Evolutionary conservation across 257 asterid species (phyloP).

Genomic region (Avicennia marina): DNA sequence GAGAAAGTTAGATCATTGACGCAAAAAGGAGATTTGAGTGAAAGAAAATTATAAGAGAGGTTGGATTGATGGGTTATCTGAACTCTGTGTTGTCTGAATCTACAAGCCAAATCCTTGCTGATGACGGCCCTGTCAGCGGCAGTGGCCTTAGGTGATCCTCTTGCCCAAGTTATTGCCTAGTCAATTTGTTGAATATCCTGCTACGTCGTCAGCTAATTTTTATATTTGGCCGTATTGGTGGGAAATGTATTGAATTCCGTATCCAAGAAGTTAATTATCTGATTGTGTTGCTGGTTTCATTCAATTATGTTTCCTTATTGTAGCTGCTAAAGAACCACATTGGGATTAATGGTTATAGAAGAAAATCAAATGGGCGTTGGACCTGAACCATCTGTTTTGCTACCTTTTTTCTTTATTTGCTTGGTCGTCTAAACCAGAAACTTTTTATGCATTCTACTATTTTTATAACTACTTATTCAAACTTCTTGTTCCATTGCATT

Average conservation of each 20-base stretch:
- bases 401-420: too few species aligned
- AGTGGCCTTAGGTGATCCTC: conserved; percentile 80
- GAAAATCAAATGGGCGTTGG: too few species aligned
- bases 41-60: conserved; percentile 14
- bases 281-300: not conserved
- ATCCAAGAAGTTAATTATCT: not conserved
- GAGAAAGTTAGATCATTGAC: conserved; percentile 6
- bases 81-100: conserved; percentile 74
- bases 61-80: conserved; percentile 73
- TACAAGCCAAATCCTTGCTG: conserved; percentile 57
- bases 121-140: conserved; percentile 88
- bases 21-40: conserved; percentile 1
- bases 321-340: too few species aligned
- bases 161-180: conserved; percentile 1
- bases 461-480: too few species aligned
- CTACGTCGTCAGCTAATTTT: not conserved
- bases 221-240: not conserved
- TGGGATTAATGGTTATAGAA: too few species aligned
- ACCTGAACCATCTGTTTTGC: too few species aligned
- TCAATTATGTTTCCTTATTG: too few species aligned
- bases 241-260: not conserved
- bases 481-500: too few species aligned
- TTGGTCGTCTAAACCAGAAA: too few species aligned
- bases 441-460: too few species aligned
- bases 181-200: conserved; percentile 1